Conservation (phyloP, 805 yeast species). For the Saturnispora ahearnii region DNA sequence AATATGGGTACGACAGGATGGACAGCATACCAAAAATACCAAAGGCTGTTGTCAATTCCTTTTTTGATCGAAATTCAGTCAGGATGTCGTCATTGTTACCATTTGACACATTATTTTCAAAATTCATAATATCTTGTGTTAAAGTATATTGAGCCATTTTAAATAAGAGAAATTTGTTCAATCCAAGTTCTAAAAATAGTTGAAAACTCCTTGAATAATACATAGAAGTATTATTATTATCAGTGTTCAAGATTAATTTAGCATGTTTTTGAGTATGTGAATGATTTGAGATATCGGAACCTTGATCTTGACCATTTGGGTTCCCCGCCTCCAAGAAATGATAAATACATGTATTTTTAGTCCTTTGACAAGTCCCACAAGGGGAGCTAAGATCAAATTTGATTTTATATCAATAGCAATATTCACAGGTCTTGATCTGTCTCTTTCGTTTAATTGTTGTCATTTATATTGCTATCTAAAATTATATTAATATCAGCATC, state of each 20-base stretch:
- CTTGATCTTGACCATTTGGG: background rate
- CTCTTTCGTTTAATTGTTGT: conserved; percentile 10
- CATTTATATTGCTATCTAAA: background rate
- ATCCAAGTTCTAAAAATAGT: conserved; percentile 6
- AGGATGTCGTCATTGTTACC: background rate
- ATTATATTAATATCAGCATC: too few relatives aligned
- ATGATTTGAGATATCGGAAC: background rate
- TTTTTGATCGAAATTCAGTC: conserved; percentile 8
- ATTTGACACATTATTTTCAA: conserved; percentile 2
- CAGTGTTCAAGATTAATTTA: background rate
- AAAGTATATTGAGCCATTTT: conserved; percentile 7
- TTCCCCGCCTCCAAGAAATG: conserved; percentile 1
- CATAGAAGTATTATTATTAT: conserved; percentile 2
- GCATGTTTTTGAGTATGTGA: background rate
- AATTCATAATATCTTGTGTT: conserved; percentile 1
- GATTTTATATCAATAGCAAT: conserved; percentile 12
- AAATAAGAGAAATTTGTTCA: conserved; percentile 9
- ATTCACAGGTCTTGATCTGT: conserved; percentile 12
- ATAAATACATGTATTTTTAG: conserved; percentile 10
- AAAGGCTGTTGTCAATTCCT: conserved; percentile 9
- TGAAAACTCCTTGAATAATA: conserved; percentile 13
- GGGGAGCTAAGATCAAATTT: conserved; percentile 13
- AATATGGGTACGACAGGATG: conserved; percentile 13
- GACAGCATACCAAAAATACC: conserved; percentile 11
- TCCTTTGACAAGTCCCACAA: conserved; percentile 11